Conservation (phyloP, 2,329 filamentous ascomycete species). For the Fusarium sp. region DNA sequence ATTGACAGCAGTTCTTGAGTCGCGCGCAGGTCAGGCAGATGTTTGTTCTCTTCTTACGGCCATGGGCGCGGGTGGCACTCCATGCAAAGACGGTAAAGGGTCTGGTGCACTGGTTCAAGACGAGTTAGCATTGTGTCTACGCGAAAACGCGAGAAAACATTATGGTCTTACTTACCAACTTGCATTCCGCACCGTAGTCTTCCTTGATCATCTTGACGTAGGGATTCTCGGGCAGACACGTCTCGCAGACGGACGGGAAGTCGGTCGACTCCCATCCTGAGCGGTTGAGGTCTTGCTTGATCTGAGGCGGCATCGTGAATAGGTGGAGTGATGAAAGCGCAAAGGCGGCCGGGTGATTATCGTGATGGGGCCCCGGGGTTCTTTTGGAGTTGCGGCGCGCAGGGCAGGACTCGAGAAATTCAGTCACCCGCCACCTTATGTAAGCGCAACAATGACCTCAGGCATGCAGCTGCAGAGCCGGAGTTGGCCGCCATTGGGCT, state of each 20-base stretch:
- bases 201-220: slow-evolving; percentile 99
- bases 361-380: slow-evolving; percentile 29
- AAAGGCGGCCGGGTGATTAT: slow-evolving; percentile 24
- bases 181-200: slow-evolving; percentile 88
- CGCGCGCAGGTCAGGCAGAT: slow-evolving; percentile 97
- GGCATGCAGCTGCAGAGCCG: slow-evolving; percentile 7
- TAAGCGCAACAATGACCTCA: slow-evolving; percentile 32
- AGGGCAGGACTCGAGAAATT: slow-evolving; percentile 34
- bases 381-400: slow-evolving; percentile 40
- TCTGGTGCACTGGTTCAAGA: slow-evolving; percentile 71
- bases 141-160: background rate
- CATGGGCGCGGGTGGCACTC: slow-evolving; percentile 86
- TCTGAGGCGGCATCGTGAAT: slow-evolving; percentile 78
- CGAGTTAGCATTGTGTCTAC: background rate
- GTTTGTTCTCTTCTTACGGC: slow-evolving; percentile 90
- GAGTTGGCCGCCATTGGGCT: slow-evolving; percentile 33
- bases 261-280: slow-evolving; percentile 96
- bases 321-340: slow-evolving; percentile 34
- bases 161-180: slow-evolving; percentile 56
- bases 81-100: slow-evolving; percentile 96
- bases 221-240: slow-evolving; percentile 92
- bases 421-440: slow-evolving; percentile 42
- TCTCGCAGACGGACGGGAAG: slow-evolving; percentile 88
- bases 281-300: slow-evolving; percentile 94
- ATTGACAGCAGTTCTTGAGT: slow-evolving; percentile 98